These are phyloP conservation scores for Lignosus rhinocerotis DNA, from an alignment of 1,284 basidiomycete genomes.

Conservation along the genomic window DNA sequence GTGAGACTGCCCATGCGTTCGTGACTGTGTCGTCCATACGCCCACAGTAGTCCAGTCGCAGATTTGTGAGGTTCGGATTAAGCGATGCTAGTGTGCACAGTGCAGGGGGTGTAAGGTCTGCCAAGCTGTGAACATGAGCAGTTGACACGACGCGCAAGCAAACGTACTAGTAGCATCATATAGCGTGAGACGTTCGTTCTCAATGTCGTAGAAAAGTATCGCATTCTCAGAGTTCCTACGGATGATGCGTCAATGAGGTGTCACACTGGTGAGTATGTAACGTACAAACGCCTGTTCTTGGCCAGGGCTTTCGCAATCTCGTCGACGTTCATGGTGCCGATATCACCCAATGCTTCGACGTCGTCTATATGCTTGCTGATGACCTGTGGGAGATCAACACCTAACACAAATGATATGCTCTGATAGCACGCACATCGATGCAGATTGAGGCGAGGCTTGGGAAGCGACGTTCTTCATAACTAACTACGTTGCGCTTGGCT, in stretches of 20 bases:
- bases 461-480: constrained; percentile 71
- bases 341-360: constrained; percentile 87
- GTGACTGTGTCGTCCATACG: constrained; percentile 76
- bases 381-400: constrained; percentile 47
- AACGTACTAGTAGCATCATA: constrained; percentile 90
- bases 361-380: constrained; percentile 88
- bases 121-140: constrained; percentile 2
- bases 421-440: constrained; percentile 57
- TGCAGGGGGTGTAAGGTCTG: constrained; percentile 65
- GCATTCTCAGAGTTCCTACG: constrained; percentile 74
- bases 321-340: constrained; percentile 80
- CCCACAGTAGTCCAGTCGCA: constrained; percentile 88
- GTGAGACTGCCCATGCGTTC: constrained; percentile 58
- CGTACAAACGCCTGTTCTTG: constrained; percentile 84
- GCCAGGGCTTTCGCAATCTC: constrained; percentile 84
- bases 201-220: constrained; percentile 79
- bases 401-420: neutral
- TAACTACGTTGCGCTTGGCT: constrained; percentile 64
- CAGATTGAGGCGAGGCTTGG: constrained; percentile 76
- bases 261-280: neutral
- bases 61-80: constrained; percentile 76
- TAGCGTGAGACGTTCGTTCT: constrained; percentile 70
- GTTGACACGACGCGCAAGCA: neutral
- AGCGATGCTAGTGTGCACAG: constrained; percentile 71
- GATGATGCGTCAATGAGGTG: neutral